Conservation (phyloP, 1,284 basidiomycete genomes). For the Naganishia sp. region DNA sequence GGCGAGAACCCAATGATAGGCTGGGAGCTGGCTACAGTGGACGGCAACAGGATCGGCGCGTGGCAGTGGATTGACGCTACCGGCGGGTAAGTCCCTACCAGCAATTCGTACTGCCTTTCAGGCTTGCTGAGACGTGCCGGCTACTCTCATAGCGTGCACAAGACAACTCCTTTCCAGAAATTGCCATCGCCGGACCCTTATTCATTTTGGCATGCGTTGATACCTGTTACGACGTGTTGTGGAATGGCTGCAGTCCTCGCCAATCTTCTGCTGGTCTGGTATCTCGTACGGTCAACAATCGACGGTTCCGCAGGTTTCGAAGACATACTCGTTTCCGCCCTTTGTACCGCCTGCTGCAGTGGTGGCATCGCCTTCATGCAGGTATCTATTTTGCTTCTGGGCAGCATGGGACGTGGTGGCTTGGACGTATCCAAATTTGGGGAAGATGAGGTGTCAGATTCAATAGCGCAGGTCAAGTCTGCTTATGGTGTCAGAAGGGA, state of each 20-base stretch:
- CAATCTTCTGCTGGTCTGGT: neutral
- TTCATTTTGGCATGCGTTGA: neutral
- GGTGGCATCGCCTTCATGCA: neutral
- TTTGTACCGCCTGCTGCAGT: conserved; percentile 5
- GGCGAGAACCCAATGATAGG: neutral
- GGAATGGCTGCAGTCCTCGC: conserved; percentile 1
- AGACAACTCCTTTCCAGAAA: neutral
- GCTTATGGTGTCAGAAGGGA: neutral
- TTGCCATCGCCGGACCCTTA: neutral
- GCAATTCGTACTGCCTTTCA: neutral
- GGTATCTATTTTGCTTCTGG: neutral
- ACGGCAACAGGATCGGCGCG: conserved; percentile 1
- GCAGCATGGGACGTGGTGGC: conserved; percentile 1
- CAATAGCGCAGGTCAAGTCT: too few relatives aligned
- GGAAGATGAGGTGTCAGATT: too few relatives aligned
- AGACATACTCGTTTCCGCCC: conserved; percentile 8
- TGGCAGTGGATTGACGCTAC: conserved; percentile 4
- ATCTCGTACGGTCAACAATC: neutral
- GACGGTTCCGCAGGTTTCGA: neutral
- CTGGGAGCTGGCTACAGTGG: conserved; percentile 9
- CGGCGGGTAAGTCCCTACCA: neutral
- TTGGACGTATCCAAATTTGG: neutral
- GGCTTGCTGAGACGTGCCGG: too few relatives aligned
- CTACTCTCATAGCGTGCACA: neutral
- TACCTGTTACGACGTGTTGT: neutral